Evolutionary conservation across 345 rosid species (phyloP).

Genomic region (Gossypium turneri): DNA sequence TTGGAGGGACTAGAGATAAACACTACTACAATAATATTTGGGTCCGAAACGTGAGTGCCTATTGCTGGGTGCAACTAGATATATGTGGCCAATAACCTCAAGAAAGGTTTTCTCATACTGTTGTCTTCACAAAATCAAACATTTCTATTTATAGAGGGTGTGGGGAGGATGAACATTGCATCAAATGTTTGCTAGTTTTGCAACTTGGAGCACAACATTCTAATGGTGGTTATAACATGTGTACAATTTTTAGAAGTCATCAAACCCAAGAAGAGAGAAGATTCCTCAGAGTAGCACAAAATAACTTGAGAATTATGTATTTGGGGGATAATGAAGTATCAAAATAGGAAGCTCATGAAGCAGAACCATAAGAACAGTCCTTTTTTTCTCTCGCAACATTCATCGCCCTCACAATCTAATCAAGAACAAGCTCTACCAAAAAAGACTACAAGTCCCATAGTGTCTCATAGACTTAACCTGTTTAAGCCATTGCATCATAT

Average conservation of each 20-base stretch:
- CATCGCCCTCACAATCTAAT: constrained; percentile 67
- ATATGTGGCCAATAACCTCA: constrained; percentile 54
- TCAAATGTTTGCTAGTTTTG: constrained; percentile 52
- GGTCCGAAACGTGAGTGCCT: constrained; percentile 39
- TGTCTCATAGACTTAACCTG: constrained; percentile 31
- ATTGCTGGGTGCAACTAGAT: constrained; percentile 48
- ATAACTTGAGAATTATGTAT: constrained; percentile 20
- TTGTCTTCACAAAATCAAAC: constrained; percentile 38
- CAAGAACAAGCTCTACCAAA: constrained; percentile 43
- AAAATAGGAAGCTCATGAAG: constrained; percentile 18
- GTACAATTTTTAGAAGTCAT: constrained; percentile 38
- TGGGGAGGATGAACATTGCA: constrained; percentile 70
- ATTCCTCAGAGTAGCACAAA: constrained; percentile 20
- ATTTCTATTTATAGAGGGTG: constrained; percentile 73
- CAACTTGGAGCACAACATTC: constrained; percentile 42
- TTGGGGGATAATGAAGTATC: constrained; percentile 15
- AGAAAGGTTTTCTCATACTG: constrained; percentile 69
- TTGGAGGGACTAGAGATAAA: constrained; percentile 70
- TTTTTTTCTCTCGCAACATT: constrained; percentile 53
- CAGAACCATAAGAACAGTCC: constrained; percentile 48
- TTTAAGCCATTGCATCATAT: constrained; percentile 35
- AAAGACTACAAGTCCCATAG: constrained; percentile 24
- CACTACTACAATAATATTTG: constrained; percentile 65
- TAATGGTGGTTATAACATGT: constrained; percentile 26
- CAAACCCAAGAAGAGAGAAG: constrained; percentile 40